Evolutionary conservation across 176 grass and related monocot species (phyloP).

Genomic region (Oropetium thomaeum): DNA sequence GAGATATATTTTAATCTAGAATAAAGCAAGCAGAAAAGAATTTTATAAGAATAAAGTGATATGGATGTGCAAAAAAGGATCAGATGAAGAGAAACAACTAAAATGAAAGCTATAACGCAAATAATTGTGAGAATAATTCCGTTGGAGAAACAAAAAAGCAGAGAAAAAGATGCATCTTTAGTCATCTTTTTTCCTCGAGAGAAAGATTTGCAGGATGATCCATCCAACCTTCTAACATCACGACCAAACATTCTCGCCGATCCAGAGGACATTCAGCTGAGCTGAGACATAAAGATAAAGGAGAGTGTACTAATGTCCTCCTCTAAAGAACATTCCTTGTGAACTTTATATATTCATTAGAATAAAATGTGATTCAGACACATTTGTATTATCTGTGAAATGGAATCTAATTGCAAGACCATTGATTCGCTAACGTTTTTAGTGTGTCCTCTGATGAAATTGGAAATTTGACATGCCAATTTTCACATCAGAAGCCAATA

Average conservation of each 20-base stretch:
- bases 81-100: constrained; percentile 22
- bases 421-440: no score
- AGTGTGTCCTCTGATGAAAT: no score
- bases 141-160: not conserved
- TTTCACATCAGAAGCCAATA: no score
- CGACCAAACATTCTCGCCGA: constrained; percentile 46
- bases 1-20: constrained; percentile 50
- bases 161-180: constrained; percentile 37
- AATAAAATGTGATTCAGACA: constrained; percentile 51
- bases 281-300: constrained; percentile 68
- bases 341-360: constrained; percentile 64
- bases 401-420: no score
- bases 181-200: constrained; percentile 22
- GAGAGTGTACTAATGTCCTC: constrained; percentile 39
- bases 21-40: constrained; percentile 61
- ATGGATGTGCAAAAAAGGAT: constrained; percentile 55
- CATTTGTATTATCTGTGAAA: no score
- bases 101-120: constrained; percentile 14
- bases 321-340: constrained; percentile 51
- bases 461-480: no score
- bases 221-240: constrained; percentile 41
- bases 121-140: constrained; percentile 38
- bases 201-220: constrained; percentile 40
- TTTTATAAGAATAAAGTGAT: constrained; percentile 70
- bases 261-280: constrained; percentile 49